Percentiles rank a stretch among this genome's conserved stretches.
phyloP scores from a whole-genome alignment of 1,139 yeast genomes.

The Saccharomyces hybrid region DNA sequence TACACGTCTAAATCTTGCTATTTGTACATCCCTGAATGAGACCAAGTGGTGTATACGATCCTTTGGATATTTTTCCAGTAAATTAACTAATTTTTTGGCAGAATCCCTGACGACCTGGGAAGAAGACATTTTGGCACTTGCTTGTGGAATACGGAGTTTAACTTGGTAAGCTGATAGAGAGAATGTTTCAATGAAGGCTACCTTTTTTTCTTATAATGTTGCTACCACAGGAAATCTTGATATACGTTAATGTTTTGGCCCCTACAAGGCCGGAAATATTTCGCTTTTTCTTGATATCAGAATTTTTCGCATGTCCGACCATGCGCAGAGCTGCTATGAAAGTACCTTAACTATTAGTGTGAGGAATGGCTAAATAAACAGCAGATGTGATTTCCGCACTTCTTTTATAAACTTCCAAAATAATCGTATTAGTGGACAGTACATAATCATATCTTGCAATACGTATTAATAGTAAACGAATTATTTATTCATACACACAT shows the following conservation, averaged over 20 bases:
- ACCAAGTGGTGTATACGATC: constrained; percentile 61
- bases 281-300: not conserved
- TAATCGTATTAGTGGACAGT: not conserved
- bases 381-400: not conserved
- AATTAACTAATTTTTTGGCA: constrained; percentile 37
- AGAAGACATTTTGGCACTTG: constrained; percentile 2
- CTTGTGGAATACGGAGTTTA: not conserved
- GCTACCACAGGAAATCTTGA: not conserved
- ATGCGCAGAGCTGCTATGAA: not conserved
- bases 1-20: constrained; percentile 46
- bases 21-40: constrained; percentile 59
- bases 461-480: not conserved
- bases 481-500: not conserved
- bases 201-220: not conserved
- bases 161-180: not conserved
- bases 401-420: not conserved
- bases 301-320: not conserved
- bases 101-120: constrained; percentile 29
- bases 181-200: not conserved
- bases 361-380: not conserved
- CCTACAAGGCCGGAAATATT: not conserved
- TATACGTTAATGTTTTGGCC: not conserved
- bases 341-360: not conserved
- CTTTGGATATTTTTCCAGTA: constrained; percentile 46
- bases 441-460: not conserved